Evolutionary conservation across 176 grass and related monocot genomes (phyloP).

Genomic region (Musa acuminata): DNA sequence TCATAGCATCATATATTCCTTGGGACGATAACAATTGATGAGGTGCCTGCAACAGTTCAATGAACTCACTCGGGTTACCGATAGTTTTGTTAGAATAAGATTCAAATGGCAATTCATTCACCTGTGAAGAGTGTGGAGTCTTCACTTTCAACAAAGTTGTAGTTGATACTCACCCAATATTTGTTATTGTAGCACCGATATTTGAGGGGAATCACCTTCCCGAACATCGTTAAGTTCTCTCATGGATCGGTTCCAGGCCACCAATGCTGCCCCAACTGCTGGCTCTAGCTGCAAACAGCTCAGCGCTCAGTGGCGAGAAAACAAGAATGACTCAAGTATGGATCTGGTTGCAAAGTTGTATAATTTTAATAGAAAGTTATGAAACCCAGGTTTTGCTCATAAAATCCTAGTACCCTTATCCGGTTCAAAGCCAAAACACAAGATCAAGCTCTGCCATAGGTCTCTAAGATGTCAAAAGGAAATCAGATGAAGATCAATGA

Average conservation of each 20-base stretch:
- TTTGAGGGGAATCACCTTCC: slow-evolving; percentile 28
- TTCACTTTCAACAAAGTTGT: background rate
- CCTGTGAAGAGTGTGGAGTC: background rate
- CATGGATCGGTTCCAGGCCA: slow-evolving; percentile 44
- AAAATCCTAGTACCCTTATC: no score
- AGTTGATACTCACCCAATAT: background rate
- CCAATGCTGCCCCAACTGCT: slow-evolving; percentile 74
- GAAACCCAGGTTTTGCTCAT: no score
- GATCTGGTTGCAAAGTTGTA: background rate
- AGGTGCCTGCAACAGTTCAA: background rate
- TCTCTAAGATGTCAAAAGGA: no score
- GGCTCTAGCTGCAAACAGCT: slow-evolving; percentile 54
- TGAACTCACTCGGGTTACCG: no score
- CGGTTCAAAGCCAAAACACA: no score
- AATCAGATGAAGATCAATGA: no score
- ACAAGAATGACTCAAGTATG: background rate
- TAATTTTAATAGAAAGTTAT: background rate
- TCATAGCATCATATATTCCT: background rate
- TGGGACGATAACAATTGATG: background rate
- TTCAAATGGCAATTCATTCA: background rate
- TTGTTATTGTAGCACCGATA: background rate
- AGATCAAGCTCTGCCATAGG: no score
- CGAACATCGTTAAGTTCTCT: slow-evolving; percentile 37
- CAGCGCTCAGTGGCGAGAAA: background rate
- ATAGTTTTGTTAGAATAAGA: background rate